These are phyloP conservation scores for Magnolia sinica DNA, from an alignment of 164 flowering plant genomes.

Conservation along the genomic window DNA sequence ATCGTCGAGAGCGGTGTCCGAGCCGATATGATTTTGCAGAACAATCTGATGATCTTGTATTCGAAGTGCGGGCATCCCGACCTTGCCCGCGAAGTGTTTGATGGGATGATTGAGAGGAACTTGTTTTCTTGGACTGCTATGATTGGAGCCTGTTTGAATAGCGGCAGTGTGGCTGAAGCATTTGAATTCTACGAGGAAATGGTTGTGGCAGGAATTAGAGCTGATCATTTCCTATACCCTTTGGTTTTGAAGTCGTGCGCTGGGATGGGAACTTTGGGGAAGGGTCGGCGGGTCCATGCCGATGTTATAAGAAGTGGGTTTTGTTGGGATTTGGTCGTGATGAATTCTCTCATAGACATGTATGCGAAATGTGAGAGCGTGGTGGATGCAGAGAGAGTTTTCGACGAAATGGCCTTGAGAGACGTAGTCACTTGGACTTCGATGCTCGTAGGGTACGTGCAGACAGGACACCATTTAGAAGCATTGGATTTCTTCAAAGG, in stretches of 20 bases:
- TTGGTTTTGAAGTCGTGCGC: constrained; percentile 30
- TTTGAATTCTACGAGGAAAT: constrained; percentile 16
- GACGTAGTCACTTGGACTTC: constrained; percentile 30
- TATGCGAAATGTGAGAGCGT: constrained; percentile 26
- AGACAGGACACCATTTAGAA: constrained; percentile 12
- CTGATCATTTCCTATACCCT: constrained; percentile 30
- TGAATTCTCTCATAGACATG: constrained; percentile 34
- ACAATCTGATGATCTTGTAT: constrained; percentile 26
- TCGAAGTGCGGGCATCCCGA: constrained; percentile 15
- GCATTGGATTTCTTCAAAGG: constrained; percentile 24
- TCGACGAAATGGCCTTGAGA: constrained; percentile 16
- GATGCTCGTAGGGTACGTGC: constrained; percentile 25
- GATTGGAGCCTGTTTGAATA: constrained; percentile 22
- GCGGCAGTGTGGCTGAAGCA: constrained; percentile 10
- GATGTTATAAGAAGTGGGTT: constrained; percentile 23
- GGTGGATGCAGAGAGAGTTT: constrained; percentile 22
- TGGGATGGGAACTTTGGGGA: constrained; percentile 15
- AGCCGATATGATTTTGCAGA: constrained; percentile 14
- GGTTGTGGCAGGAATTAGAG: constrained; percentile 18
- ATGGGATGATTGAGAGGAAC: constrained; percentile 24
- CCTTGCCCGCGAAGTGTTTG: constrained; percentile 17
- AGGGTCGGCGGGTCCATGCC: constrained; percentile 21
- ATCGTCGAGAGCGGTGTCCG: constrained; percentile 12
- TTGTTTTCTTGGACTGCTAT: constrained; percentile 29
- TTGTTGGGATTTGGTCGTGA: constrained; percentile 25